Conservation (phyloP, 345 rosid genomes). For the Linum lewisii region DNA sequence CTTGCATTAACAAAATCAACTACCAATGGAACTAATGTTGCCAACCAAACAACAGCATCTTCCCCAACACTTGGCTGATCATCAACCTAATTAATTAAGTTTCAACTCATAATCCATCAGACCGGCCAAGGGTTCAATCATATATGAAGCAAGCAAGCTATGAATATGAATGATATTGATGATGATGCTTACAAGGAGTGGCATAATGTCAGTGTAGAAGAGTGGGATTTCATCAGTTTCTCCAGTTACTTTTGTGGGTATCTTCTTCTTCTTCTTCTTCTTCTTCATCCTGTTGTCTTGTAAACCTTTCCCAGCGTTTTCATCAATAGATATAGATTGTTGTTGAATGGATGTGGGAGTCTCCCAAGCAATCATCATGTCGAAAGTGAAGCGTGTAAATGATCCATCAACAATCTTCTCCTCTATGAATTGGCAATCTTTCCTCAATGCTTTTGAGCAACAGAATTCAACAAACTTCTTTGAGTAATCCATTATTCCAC, state of each 20-base stretch:
- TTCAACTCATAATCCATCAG: constrained; percentile 1
- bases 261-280: constrained; percentile 33
- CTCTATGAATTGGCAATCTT: constrained; percentile 36
- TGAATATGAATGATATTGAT: too few species aligned
- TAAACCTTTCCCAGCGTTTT: constrained; percentile 45
- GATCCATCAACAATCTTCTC: constrained; percentile 59
- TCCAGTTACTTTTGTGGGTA: constrained; percentile 19
- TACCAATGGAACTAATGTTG: constrained; percentile 50
- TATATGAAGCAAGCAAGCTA: too few species aligned
- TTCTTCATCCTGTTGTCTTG: too few species aligned
- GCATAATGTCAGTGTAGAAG: constrained; percentile 83
- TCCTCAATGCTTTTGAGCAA: constrained; percentile 34
- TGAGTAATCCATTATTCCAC: constrained; percentile 36
- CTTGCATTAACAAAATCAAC: constrained; percentile 62
- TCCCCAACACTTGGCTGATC: constrained; percentile 63
- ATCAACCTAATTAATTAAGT: constrained; percentile 69
- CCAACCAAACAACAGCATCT: constrained; percentile 81
- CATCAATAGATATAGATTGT: constrained; percentile 29
- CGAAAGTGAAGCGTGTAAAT: constrained; percentile 57
- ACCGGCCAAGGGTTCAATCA: neutral
- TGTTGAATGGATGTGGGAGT: constrained; percentile 42
- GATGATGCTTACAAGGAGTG: constrained; percentile 89
- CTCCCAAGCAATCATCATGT: constrained; percentile 91
- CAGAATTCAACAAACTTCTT: constrained; percentile 70
- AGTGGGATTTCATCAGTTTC: constrained; percentile 70